These are phyloP conservation scores for Aspergillus heteromorphus DNA, from an alignment of 495 filamentous ascomycete genomes.

Conservation along the genomic window DNA sequence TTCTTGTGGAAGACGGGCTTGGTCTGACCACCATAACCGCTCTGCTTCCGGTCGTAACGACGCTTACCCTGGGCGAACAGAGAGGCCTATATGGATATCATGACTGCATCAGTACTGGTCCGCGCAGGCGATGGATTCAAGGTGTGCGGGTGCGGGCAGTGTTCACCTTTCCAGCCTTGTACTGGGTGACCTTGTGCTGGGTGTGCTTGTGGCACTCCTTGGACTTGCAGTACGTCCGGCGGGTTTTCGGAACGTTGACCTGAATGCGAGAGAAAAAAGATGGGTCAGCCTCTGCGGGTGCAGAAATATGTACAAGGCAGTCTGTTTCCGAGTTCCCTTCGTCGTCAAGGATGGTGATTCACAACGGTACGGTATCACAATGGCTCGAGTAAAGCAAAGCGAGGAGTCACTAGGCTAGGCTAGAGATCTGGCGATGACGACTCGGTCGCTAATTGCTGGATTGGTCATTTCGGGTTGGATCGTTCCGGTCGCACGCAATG, in stretches of 20 bases:
- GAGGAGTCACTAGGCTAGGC: too few species aligned
- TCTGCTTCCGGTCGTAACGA: constrained; percentile 99
- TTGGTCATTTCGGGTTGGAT: neutral
- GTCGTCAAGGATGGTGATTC: neutral
- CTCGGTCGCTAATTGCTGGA: neutral
- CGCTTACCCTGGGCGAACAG: constrained; percentile 98
- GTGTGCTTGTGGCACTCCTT: constrained; percentile 92
- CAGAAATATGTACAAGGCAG: neutral
- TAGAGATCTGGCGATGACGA: too few species aligned
- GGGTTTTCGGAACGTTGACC: constrained; percentile 89
- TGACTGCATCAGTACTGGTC: constrained; percentile 22
- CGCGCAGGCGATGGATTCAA: neutral
- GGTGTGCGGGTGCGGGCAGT: constrained; percentile 6
- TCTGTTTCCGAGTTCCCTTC: constrained; percentile 5
- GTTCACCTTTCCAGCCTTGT: constrained; percentile 88
- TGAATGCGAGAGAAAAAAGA: constrained; percentile 34
- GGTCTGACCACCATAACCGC: constrained; percentile 98
- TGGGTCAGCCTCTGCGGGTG: constrained; percentile 23
- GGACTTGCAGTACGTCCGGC: constrained; percentile 92
- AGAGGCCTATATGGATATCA: constrained; percentile 59
- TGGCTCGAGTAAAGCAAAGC: neutral
- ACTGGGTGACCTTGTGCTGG: constrained; percentile 93
- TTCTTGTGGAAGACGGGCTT: constrained; percentile 99
- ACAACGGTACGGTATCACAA: neutral
- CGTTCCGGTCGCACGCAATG: neutral